Percentiles rank a stretch among this genome's conserved stretches.
Evolutionary conservation across 2,329 filamentous ascomycete species (phyloP).

Genomic region (Colletotrichum scovillei): DNA sequence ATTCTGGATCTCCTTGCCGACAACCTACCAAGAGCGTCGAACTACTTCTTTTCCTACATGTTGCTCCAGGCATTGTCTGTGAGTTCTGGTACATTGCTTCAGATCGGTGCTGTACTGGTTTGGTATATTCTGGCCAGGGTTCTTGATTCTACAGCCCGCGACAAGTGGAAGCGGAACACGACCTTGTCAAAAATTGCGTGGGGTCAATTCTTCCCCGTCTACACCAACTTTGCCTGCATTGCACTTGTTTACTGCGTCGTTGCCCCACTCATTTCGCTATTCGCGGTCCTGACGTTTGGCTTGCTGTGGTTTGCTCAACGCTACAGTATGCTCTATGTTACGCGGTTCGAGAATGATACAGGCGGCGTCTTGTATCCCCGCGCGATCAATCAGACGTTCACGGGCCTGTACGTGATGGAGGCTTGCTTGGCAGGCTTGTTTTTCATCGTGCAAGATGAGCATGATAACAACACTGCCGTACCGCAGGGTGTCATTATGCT

Average conservation of each 20-base stretch:
- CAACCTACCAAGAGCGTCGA: slow-evolving; percentile 86
- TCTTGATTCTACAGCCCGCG: slow-evolving; percentile 81
- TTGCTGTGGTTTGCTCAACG: slow-evolving; percentile 94
- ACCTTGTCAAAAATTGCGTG: slow-evolving; percentile 82
- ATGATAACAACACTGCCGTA: slow-evolving; percentile 65
- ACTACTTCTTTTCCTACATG: slow-evolving; percentile 99
- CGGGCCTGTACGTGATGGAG: slow-evolving; percentile 95
- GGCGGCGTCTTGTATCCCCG: slow-evolving; percentile 91
- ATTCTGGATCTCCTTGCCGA: slow-evolving; percentile 79
- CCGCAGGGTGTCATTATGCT: slow-evolving; percentile 90
- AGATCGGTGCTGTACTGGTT: slow-evolving; percentile 80
- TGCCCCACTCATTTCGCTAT: slow-evolving; percentile 89
- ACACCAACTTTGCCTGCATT: slow-evolving; percentile 96
- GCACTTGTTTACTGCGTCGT: slow-evolving; percentile 90
- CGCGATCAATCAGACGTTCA: slow-evolving; percentile 96
- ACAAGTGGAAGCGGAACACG: slow-evolving; percentile 90
- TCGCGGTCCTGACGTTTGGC: slow-evolving; percentile 91
- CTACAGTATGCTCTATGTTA: slow-evolving; percentile 98
- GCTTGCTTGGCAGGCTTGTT: slow-evolving; percentile 90
- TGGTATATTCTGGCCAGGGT: slow-evolving; percentile 87
- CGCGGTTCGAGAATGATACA: slow-evolving; percentile 88
- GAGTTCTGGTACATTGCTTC: slow-evolving; percentile 88
- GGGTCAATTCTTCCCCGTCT: slow-evolving; percentile 95
- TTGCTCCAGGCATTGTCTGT: slow-evolving; percentile 92
- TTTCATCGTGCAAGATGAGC: slow-evolving; percentile 77